Conservation (phyloP, 352 stramenopile species). For the Pythium brachiatum region DNA sequence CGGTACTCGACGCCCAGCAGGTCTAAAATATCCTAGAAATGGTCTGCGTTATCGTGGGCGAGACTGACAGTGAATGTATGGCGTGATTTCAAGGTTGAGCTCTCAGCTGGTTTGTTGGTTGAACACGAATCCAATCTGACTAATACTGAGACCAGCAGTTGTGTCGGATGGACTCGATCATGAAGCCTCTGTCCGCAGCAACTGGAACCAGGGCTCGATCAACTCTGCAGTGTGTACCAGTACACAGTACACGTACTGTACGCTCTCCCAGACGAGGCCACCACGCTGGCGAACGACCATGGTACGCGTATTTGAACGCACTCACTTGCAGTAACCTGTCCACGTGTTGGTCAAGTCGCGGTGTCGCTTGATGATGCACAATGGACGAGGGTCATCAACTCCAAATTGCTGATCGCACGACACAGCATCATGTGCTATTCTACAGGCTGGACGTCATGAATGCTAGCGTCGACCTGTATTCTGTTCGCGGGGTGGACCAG, state of each 20-base stretch:
- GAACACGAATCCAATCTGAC: background rate
- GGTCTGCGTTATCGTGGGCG: no score
- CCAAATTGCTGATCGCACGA: no score
- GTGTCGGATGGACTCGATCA: no score
- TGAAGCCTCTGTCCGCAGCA: background rate
- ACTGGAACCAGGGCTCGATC: background rate
- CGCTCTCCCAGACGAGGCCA: background rate
- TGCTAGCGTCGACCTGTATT: no score
- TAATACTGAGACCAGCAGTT: background rate
- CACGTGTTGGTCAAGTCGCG: background rate
- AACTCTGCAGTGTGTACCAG: no score
- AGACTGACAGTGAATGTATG: no score
- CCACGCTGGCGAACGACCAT: background rate
- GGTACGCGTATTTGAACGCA: background rate
- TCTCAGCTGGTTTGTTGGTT: no score
- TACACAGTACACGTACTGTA: background rate
- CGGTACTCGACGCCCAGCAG: no score
- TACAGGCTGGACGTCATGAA: no score
- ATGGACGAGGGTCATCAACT: background rate
- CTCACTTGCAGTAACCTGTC: background rate
- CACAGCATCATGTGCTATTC: background rate
- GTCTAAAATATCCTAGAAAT: no score
- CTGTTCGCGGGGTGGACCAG: no score
- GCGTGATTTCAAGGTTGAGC: background rate
- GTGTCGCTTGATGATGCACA: background rate